Evolutionary conservation across 2,329 filamentous ascomycete genomes (phyloP).

Genomic region (Boeremia lycopersici): DNA sequence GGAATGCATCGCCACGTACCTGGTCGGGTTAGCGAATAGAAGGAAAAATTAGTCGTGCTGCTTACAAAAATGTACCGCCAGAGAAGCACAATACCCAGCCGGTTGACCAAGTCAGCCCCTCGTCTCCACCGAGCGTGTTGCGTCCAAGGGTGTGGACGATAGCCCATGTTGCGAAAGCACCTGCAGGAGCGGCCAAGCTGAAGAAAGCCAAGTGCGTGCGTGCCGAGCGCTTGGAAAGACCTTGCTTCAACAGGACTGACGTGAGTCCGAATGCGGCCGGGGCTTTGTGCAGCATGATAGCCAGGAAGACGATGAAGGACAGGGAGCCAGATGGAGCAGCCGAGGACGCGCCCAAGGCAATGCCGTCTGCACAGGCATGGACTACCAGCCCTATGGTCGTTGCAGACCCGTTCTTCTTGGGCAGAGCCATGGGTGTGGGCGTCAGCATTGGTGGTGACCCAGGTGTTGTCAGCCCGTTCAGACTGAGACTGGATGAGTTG

Average conservation of each 20-base stretch:
- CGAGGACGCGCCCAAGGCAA: slow-evolving; percentile 88
- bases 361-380: slow-evolving; percentile 92
- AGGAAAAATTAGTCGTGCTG: slow-evolving; percentile 20
- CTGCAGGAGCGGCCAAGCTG: slow-evolving; percentile 85
- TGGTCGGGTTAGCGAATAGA: slow-evolving; percentile 47
- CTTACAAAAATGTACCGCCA: slow-evolving; percentile 92
- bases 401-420: slow-evolving; percentile 41
- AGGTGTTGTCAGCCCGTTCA: slow-evolving; percentile 38
- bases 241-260: slow-evolving; percentile 86
- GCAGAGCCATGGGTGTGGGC: slow-evolving; percentile 46
- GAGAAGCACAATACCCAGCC: slow-evolving; percentile 94
- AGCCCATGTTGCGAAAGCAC: slow-evolving; percentile 82
- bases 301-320: slow-evolving; percentile 90
- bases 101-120: slow-evolving; percentile 80
- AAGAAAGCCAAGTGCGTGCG: slow-evolving; percentile 88
- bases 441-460: slow-evolving; percentile 29
- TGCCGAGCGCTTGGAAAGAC: slow-evolving; percentile 83
- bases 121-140: slow-evolving; percentile 61
- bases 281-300: slow-evolving; percentile 97
- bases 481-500: slow-evolving; percentile 45
- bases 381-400: slow-evolving; percentile 93
- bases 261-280: slow-evolving; percentile 95
- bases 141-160: slow-evolving; percentile 76
- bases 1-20: slow-evolving; percentile 97
- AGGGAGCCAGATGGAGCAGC: slow-evolving; percentile 65